These are phyloP conservation scores for Coemansia erecta DNA, from an alignment of 192 early-diverging fungal species.

Conservation along the genomic window DNA sequence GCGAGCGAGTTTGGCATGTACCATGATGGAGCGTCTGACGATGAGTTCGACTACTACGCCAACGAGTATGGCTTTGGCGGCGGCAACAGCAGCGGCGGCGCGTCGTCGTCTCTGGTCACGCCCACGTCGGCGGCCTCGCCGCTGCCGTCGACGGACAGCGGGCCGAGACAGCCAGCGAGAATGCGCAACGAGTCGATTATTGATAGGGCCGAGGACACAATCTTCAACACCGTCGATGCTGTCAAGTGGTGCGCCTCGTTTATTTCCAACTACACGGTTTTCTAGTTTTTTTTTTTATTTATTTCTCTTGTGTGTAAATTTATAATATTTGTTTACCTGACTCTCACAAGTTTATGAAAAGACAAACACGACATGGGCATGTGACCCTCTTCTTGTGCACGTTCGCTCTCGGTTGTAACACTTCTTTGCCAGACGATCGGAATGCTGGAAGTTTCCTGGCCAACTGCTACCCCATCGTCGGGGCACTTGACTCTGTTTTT, in stretches of 20 bases:
- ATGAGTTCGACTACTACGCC: conserved; percentile 17
- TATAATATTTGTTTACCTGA: conserved; percentile 5
- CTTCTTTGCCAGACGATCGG: no score
- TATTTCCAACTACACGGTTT: conserved; percentile 54
- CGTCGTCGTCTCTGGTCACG: not conserved
- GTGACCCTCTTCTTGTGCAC: not conserved
- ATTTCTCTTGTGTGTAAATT: conserved; percentile 6
- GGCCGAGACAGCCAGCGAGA: conserved; percentile 9
- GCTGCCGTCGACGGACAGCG: not conserved
- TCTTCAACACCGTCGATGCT: conserved; percentile 54
- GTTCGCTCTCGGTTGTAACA: not conserved
- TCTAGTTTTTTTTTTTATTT: conserved; percentile 13
- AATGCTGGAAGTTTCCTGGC: no score
- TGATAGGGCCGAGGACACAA: conserved; percentile 51
- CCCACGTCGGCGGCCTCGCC: not conserved
- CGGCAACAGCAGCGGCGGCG: not conserved
- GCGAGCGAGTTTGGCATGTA: conserved; percentile 27
- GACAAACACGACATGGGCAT: no score
- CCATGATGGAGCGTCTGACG: conserved; percentile 8
- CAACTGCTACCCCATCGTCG: no score
- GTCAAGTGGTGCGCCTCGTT: conserved; percentile 57
- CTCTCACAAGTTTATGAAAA: not conserved
- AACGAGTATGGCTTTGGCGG: conserved; percentile 1
- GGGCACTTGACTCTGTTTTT: no score
- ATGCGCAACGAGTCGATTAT: conserved; percentile 49